phyloP scores from a whole-genome alignment of 73 alveolate species.

The Urostyla sp. region DNA sequence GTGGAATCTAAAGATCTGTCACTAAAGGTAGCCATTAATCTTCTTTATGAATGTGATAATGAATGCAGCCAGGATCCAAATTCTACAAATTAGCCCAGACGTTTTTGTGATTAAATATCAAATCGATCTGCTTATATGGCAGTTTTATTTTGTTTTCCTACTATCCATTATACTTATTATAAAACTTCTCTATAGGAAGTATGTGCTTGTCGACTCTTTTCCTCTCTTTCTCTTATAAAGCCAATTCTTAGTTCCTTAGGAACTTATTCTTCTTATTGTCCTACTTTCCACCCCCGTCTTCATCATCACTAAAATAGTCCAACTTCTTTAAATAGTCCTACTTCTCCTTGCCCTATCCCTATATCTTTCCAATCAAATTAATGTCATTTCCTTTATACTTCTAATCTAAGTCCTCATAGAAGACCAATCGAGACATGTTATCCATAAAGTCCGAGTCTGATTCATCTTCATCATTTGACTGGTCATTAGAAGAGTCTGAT shows the following conservation, averaged over 20 bases:
- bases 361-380: conserved; percentile 32
- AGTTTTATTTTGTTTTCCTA: conserved; percentile 11
- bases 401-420: conserved; percentile 31
- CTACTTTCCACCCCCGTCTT: neutral
- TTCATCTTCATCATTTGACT: conserved; percentile 55
- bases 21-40: conserved; percentile 75
- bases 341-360: conserved; percentile 13
- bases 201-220: conserved; percentile 66
- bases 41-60: conserved; percentile 74
- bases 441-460: conserved; percentile 47
- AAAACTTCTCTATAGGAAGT: conserved; percentile 53
- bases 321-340: conserved; percentile 4
- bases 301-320: conserved; percentile 35
- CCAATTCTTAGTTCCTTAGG: conserved; percentile 33
- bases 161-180: conserved; percentile 35
- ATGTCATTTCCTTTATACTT: conserved; percentile 42
- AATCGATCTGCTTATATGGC: conserved; percentile 77
- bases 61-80: conserved; percentile 75
- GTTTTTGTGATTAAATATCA: conserved; percentile 83
- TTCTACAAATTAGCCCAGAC: conserved; percentile 85
- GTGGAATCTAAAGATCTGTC: neutral
- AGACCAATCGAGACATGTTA: neutral
- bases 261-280: conserved; percentile 25
- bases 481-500: neutral
- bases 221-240: conserved; percentile 24